A percentile compares a stretch with the other conserved stretches of the same genome.
phyloP scores from a whole-genome alignment of 2,329 filamentous ascomycete genomes.

The Aspergillus fructus region DNA sequence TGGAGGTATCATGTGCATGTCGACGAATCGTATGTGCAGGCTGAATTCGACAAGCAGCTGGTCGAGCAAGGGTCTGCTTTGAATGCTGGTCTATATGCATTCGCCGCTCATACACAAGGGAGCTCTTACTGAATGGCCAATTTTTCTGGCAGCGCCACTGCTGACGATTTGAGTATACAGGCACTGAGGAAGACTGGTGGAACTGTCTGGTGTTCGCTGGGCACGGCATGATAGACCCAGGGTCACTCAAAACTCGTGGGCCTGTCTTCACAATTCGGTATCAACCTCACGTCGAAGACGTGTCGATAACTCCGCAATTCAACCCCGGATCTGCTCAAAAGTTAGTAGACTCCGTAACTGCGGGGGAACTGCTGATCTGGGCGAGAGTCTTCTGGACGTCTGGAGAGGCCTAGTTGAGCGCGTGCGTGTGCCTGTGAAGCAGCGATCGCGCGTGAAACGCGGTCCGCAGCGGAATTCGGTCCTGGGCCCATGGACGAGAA shows the following conservation, averaged over 20 bases:
- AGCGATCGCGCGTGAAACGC: not conserved
- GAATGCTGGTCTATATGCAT: slow-evolving; percentile 18
- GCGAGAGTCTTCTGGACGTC: not conserved
- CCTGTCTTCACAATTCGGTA: not conserved
- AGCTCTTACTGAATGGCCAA: slow-evolving; percentile 17
- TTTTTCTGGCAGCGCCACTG: slow-evolving; percentile 13
- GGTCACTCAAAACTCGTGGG: not conserved
- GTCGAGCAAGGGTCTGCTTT: slow-evolving; percentile 14
- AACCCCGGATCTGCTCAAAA: slow-evolving; percentile 6
- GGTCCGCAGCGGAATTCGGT: not conserved
- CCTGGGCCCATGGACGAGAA: not conserved
- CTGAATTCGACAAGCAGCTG: slow-evolving; percentile 16
- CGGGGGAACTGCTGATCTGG: slow-evolving; percentile 2
- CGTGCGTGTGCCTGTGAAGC: not conserved
- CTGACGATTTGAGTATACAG: slow-evolving; percentile 15
- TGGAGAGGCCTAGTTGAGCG: not conserved
- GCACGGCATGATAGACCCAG: not conserved
- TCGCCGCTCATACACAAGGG: slow-evolving; percentile 13
- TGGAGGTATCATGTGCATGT: slow-evolving; percentile 24
- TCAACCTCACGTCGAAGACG: not conserved
- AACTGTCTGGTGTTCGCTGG: slow-evolving; percentile 14
- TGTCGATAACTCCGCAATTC: not conserved
- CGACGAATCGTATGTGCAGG: slow-evolving; percentile 25
- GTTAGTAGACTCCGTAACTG: not conserved
- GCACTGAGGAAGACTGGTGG: slow-evolving; percentile 12